Evolutionary conservation across 1,284 basidiomycete species (phyloP).

Genomic region (Peniophora sp.): DNA sequence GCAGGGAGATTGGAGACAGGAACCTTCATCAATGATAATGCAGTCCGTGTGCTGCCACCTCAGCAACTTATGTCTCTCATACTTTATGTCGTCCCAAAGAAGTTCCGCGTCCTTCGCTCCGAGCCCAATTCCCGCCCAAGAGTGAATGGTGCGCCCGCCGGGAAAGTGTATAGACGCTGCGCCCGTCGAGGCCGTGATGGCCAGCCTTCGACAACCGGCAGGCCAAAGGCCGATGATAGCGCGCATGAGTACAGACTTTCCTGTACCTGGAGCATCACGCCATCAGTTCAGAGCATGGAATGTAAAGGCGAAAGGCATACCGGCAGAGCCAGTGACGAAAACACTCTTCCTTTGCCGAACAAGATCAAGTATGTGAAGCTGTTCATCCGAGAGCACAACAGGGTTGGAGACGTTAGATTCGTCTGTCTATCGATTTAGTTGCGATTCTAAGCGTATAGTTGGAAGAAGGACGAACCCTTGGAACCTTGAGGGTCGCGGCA

Average conservation of each 20-base stretch:
- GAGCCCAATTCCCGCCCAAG: constrained; percentile 86
- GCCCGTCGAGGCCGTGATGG: constrained; percentile 69
- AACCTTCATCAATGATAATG: constrained; percentile 69
- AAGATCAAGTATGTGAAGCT: constrained; percentile 46
- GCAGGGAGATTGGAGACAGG: neutral
- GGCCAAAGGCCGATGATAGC: constrained; percentile 64
- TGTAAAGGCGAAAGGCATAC: constrained; percentile 24
- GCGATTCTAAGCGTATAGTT: no score
- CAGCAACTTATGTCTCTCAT: constrained; percentile 29
- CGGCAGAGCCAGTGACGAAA: constrained; percentile 79
- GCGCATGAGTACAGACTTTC: constrained; percentile 87
- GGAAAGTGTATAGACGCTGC: constrained; percentile 88
- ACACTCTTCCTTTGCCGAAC: constrained; percentile 55
- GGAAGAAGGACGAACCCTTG: no score
- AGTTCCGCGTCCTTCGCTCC: constrained; percentile 46
- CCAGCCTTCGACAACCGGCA: constrained; percentile 21
- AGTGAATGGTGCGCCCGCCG: constrained; percentile 89
- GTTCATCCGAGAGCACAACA: constrained; percentile 39
- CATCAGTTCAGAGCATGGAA: neutral
- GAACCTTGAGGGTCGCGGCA: neutral
- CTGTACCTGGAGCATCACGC: constrained; percentile 56
- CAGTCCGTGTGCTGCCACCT: constrained; percentile 43
- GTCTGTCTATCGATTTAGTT: no score
- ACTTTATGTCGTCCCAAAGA: constrained; percentile 50
- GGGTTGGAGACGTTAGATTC: neutral